Conservation (phyloP, 176 grass and related monocot genomes). For the Urochloa ruziziensis region DNA sequence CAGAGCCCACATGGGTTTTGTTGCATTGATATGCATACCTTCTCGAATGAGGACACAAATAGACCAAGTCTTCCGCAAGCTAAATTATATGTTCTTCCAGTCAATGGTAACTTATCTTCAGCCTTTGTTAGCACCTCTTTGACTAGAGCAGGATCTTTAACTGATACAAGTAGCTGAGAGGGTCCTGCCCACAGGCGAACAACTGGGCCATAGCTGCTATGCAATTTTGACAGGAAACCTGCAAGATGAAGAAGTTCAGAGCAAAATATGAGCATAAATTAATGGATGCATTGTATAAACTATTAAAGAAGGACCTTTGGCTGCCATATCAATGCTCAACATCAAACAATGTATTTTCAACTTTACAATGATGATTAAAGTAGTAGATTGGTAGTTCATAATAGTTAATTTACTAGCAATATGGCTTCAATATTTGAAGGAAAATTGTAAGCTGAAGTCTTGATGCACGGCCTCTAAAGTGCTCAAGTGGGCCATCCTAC, state of each 20-base stretch:
- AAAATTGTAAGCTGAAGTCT: constrained; percentile 5
- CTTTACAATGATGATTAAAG: neutral
- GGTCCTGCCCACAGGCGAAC: constrained; percentile 84
- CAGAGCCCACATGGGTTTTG: neutral
- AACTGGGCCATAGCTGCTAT: constrained; percentile 82
- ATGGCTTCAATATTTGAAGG: neutral
- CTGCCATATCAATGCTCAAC: neutral
- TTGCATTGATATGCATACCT: constrained; percentile 44
- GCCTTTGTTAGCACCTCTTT: constrained; percentile 80
- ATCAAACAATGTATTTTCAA: neutral
- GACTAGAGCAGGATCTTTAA: constrained; percentile 69
- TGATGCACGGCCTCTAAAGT: neutral
- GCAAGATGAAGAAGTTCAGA: constrained; percentile 30
- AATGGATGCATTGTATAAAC: neutral
- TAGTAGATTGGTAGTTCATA: neutral
- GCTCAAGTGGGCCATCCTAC: constrained; percentile 19
- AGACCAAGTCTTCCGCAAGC: constrained; percentile 79
- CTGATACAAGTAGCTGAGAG: constrained; percentile 85
- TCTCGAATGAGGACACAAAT: constrained; percentile 76
- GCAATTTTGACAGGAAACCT: constrained; percentile 79
- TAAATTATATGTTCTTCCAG: constrained; percentile 75
- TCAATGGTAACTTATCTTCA: constrained; percentile 85
- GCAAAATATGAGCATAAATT: constrained; percentile 13
- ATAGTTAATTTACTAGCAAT: neutral
- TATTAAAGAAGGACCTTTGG: neutral